A percentile compares a stretch with the other conserved stretches of the same genome.
These are phyloP conservation scores for Tuber magnatum DNA, from an alignment of 495 filamentous ascomycete genomes.

Conservation along the genomic window DNA sequence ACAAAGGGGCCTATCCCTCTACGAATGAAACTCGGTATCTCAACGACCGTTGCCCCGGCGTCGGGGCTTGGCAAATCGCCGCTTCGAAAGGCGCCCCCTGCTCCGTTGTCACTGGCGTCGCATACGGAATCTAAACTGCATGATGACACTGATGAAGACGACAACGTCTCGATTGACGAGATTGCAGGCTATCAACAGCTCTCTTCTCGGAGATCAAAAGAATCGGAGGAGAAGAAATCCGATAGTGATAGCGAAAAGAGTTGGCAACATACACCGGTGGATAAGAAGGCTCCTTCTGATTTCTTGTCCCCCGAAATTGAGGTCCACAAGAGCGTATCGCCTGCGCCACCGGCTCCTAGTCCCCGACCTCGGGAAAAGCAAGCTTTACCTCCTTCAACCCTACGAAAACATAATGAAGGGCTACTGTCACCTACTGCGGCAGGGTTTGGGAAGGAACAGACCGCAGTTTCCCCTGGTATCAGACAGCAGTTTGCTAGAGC, in stretches of 20 bases:
- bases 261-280: conserved; percentile 38
- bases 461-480: conserved; percentile 15
- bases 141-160: conserved; percentile 34
- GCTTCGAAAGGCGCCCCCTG: conserved; percentile 37
- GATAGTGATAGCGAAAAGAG: conserved; percentile 29
- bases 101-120: conserved; percentile 31
- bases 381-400: conserved; percentile 17
- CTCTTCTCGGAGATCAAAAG: conserved; percentile 11
- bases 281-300: conserved; percentile 32
- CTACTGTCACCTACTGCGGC: neutral
- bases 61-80: conserved; percentile 38
- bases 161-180: conserved; percentile 35
- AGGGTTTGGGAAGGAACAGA: conserved; percentile 11
- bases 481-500: conserved; percentile 33
- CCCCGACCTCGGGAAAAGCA: conserved; percentile 8
- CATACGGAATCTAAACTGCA: conserved; percentile 31
- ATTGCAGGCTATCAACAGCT: conserved; percentile 31
- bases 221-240: conserved; percentile 17
- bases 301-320: conserved; percentile 16
- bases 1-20: conserved; percentile 10
- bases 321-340: neutral
- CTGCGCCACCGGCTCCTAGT: conserved; percentile 2
- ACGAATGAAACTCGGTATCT: conserved; percentile 36
- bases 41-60: conserved; percentile 31
- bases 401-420: conserved; percentile 7